Evolutionary conservation across 2,329 filamentous ascomycete genomes (phyloP).

Genomic region (Penicillium glabrum): DNA sequence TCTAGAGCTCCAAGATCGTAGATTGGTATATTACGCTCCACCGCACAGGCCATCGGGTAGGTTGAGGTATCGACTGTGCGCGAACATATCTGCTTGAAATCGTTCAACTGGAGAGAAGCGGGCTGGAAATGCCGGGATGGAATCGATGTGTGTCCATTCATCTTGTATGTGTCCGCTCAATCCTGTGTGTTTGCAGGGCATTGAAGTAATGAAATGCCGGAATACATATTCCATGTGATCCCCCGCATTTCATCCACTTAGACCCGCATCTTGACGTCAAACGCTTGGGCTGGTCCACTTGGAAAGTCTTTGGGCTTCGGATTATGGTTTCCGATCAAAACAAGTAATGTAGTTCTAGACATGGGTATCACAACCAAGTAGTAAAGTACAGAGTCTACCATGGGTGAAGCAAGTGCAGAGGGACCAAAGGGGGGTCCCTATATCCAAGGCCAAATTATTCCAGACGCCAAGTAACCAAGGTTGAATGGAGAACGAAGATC

Average conservation of each 20-base stretch:
- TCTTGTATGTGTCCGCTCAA: background rate
- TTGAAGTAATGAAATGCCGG: slow-evolving; percentile 14
- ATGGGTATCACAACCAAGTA: slow-evolving; percentile 28
- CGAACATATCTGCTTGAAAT: slow-evolving; percentile 48
- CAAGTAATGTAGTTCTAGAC: slow-evolving; percentile 13
- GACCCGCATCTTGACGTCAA: slow-evolving; percentile 7
- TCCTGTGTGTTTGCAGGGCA: background rate
- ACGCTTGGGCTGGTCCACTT: background rate
- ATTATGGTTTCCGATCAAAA: slow-evolving; percentile 13
- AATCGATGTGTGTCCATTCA: slow-evolving; percentile 9
- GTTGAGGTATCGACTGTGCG: slow-evolving; percentile 34
- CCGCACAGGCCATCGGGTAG: slow-evolving; percentile 51
- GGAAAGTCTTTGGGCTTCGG: slow-evolving; percentile 1
- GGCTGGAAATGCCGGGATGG: slow-evolving; percentile 24
- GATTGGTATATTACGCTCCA: slow-evolving; percentile 56
- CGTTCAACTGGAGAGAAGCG: slow-evolving; percentile 31
- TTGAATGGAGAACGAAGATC: slow-evolving; percentile 3
- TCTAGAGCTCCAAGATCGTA: slow-evolving; percentile 50
- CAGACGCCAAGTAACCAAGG: slow-evolving; percentile 6
- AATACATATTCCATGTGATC: slow-evolving; percentile 17
- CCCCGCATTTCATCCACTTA: slow-evolving; percentile 13
- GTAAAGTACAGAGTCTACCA: slow-evolving; percentile 28
- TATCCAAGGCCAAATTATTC: slow-evolving; percentile 6
- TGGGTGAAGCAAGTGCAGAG: slow-evolving; percentile 12
- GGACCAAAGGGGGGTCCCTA: slow-evolving; percentile 1